Evolutionary conservation across 768 basidiomycete genomes (phyloP).

Genomic region (Tubosaeta brunneosetosa): DNA sequence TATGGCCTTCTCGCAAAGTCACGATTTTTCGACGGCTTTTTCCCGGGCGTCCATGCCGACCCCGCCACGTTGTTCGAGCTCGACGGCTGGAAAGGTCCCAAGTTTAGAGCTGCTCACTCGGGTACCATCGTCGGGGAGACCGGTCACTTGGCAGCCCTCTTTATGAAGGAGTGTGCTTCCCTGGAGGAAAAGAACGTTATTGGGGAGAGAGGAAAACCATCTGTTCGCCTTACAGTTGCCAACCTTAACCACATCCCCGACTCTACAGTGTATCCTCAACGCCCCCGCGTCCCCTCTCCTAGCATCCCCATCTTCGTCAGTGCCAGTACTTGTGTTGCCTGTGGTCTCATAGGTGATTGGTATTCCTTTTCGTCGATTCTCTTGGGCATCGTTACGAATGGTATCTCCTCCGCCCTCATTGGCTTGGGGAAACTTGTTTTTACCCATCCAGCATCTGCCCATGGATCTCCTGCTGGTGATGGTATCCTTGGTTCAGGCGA

Average conservation of each 20-base stretch:
- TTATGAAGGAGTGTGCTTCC: constrained; percentile 22
- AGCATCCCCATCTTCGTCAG: constrained; percentile 29
- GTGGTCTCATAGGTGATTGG: constrained; percentile 31
- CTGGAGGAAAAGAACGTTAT: constrained; percentile 11
- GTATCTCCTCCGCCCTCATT: constrained; percentile 31
- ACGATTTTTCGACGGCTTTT: constrained; percentile 32
- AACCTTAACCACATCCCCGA: constrained; percentile 23
- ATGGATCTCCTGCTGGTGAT: constrained; percentile 27
- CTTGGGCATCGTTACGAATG: constrained; percentile 29
- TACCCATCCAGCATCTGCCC: constrained; percentile 23
- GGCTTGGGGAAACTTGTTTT: constrained; percentile 30
- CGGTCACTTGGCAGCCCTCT: constrained; percentile 29
- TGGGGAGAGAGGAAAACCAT: constrained; percentile 22
- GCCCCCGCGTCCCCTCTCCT: constrained; percentile 16
- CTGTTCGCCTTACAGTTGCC: constrained; percentile 26
- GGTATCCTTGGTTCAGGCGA: constrained; percentile 22
- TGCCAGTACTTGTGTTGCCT: constrained; percentile 24
- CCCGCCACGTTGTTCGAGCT: constrained; percentile 31
- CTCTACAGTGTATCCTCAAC: constrained; percentile 13
- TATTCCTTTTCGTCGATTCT: constrained; percentile 32
- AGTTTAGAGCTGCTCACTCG: constrained; percentile 30
- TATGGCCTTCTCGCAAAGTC: constrained; percentile 32
- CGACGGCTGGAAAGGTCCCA: constrained; percentile 29
- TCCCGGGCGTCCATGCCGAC: constrained; percentile 31
- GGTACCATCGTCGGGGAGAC: constrained; percentile 30